phyloP scores from a whole-genome alignment of 1,284 basidiomycete genomes.

The Puccinia triticina region DNA sequence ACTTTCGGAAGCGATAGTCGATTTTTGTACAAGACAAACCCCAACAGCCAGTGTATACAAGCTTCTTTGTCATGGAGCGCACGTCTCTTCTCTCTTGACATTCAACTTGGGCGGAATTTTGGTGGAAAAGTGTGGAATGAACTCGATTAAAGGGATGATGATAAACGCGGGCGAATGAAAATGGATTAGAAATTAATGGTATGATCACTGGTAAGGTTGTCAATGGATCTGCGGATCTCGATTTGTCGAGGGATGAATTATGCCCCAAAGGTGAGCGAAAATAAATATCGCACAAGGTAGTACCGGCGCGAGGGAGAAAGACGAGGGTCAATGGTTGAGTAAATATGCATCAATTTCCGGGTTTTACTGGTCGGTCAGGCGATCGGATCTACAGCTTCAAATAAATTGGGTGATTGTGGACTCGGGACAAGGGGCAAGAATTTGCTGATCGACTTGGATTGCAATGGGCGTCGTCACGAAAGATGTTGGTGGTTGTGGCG shows the following conservation, averaged over 20 bases:
- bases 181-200: neutral
- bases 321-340: neutral
- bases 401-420: conserved; percentile 1
- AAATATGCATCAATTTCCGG: neutral
- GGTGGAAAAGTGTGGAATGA: neutral
- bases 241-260: neutral
- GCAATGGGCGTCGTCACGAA: neutral
- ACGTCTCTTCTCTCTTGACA: neutral
- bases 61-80: no score
- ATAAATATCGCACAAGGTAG: neutral
- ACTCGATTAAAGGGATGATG: neutral
- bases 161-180: neutral
- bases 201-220: neutral
- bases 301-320: neutral
- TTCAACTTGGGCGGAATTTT: neutral
- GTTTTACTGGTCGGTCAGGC: neutral
- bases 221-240: neutral
- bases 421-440: neutral
- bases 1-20: neutral
- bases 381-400: neutral
- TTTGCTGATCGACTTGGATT: neutral
- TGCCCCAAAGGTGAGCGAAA: neutral
- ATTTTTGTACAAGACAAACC: neutral
- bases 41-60: neutral
- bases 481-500: neutral